Evolutionary conservation across 1,284 basidiomycete genomes (phyloP).

Genomic region (Uromyces viciae-fabae): DNA sequence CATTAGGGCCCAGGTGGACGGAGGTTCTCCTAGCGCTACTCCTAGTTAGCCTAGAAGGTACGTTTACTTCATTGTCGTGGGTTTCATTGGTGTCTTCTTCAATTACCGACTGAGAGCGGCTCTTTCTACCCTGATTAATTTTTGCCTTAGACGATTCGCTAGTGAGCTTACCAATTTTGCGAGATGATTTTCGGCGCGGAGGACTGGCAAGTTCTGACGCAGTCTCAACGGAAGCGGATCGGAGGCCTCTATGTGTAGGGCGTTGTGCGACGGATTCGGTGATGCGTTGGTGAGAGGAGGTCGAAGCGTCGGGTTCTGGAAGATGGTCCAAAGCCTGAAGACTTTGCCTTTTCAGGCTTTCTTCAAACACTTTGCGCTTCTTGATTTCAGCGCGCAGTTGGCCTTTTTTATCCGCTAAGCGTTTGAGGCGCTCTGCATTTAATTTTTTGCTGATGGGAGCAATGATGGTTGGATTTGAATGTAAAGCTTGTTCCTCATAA

Average conservation of each 20-base stretch:
- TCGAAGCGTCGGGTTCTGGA: not conserved
- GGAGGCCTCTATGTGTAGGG: not conserved
- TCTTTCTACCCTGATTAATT: slow-evolving; percentile 21
- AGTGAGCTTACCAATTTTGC: slow-evolving; percentile 32
- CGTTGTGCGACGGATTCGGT: not conserved
- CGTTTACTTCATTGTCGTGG: not conserved
- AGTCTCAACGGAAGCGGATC: slow-evolving; percentile 19
- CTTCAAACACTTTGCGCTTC: slow-evolving; percentile 28
- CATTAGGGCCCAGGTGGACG: not conserved
- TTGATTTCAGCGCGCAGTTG: slow-evolving; percentile 26
- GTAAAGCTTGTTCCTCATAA: slow-evolving; percentile 37
- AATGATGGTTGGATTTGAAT: slow-evolving; percentile 17
- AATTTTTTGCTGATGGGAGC: slow-evolving; percentile 33
- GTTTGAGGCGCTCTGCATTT: slow-evolving; percentile 18
- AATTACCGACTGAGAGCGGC: slow-evolving; percentile 24
- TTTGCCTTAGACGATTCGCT: slow-evolving; percentile 27
- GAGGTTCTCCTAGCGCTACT: not conserved
- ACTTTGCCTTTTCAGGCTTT: slow-evolving; percentile 1
- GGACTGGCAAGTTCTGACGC: not conserved
- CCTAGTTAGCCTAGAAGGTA: not conserved
- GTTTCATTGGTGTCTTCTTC: slow-evolving; percentile 16
- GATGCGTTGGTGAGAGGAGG: not conserved
- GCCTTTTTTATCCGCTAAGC: slow-evolving; percentile 30
- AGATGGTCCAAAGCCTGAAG: not conserved
- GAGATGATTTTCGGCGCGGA: slow-evolving; percentile 6